phyloP scores from a whole-genome alignment of 2,329 filamentous ascomycete genomes.

The Aspergillus calidoustus region DNA sequence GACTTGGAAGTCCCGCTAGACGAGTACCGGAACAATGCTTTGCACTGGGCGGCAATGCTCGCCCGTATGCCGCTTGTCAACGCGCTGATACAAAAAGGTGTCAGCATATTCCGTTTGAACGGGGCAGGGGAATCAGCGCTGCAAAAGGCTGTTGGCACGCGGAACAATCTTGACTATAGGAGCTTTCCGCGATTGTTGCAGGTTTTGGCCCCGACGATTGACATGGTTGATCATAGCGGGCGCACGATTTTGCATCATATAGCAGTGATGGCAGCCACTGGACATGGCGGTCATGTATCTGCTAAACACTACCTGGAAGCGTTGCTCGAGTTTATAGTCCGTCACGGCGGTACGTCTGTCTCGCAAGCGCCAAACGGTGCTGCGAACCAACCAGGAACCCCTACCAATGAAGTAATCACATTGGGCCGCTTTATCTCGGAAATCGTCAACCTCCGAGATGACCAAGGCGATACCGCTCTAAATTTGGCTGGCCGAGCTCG shows the following conservation, averaged over 20 bases:
- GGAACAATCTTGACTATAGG: slow-evolving; percentile 89
- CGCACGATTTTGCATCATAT: slow-evolving; percentile 96
- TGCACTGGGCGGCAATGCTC: slow-evolving; percentile 96
- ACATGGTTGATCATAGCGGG: slow-evolving; percentile 85
- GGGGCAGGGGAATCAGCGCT: slow-evolving; percentile 87
- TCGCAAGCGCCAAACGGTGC: slow-evolving; percentile 47
- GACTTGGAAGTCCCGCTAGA: slow-evolving; percentile 95
- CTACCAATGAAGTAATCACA: slow-evolving; percentile 70
- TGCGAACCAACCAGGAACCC: slow-evolving; percentile 30
- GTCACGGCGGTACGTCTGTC: slow-evolving; percentile 71
- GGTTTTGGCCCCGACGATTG: slow-evolving; percentile 84
- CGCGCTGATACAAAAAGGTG: slow-evolving; percentile 79
- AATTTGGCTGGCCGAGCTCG: slow-evolving; percentile 93
- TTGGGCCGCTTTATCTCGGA: slow-evolving; percentile 94
- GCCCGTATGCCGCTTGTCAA: slow-evolving; percentile 82
- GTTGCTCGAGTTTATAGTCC: slow-evolving; percentile 89
- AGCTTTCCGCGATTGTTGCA: slow-evolving; percentile 92
- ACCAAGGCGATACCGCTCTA: slow-evolving; percentile 89
- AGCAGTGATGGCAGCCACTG: slow-evolving; percentile 92
- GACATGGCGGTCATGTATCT: slow-evolving; percentile 80
- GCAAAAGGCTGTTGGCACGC: slow-evolving; percentile 89
- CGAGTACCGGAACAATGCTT: slow-evolving; percentile 78
- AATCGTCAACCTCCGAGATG: slow-evolving; percentile 94
- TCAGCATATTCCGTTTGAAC: slow-evolving; percentile 87
- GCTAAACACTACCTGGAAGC: slow-evolving; percentile 97